A percentile compares a stretch with the other conserved stretches of the same genome.
Evolutionary conservation across 164 flowering plant genomes (phyloP).

Genomic region (Saururus chinensis): DNA sequence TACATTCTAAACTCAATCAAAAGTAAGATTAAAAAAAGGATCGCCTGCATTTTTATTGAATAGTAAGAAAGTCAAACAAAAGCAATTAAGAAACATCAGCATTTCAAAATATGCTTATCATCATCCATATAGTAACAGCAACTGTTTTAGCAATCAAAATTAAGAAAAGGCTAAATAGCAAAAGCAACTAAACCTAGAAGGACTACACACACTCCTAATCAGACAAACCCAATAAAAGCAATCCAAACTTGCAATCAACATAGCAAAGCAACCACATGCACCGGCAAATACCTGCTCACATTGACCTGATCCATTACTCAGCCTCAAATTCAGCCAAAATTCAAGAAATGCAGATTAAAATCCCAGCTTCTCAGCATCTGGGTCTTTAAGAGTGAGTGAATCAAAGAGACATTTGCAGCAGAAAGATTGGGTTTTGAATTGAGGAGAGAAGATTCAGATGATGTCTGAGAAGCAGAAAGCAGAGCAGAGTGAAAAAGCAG

Average conservation of each 20-base stretch:
- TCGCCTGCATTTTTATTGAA: no score
- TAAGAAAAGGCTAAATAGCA: no score
- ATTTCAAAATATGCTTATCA: no score
- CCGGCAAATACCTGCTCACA: not conserved
- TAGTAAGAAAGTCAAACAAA: no score
- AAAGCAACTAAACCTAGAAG: no score
- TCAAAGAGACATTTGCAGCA: not conserved
- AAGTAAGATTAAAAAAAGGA: no score
- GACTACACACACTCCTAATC: no score
- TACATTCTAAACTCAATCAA: no score
- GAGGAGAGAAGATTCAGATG: not conserved
- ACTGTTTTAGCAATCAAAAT: no score
- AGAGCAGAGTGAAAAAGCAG: conserved; percentile 1
- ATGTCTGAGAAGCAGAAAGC: not conserved
- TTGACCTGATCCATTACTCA: not conserved
- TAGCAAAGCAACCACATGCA: not conserved
- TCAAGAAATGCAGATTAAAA: not conserved
- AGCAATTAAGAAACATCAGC: no score
- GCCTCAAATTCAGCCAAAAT: no score
- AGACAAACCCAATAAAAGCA: not conserved
- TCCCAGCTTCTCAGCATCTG: not conserved
- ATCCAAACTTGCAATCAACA: not conserved
- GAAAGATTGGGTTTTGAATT: not conserved
- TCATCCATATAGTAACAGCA: no score
- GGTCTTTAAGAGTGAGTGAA: not conserved